Percentiles rank a stretch among this genome's conserved stretches.
Conservation (phyloP, 495 filamentous ascomycete genomes). For the Delitschia confertaspora region DNA sequence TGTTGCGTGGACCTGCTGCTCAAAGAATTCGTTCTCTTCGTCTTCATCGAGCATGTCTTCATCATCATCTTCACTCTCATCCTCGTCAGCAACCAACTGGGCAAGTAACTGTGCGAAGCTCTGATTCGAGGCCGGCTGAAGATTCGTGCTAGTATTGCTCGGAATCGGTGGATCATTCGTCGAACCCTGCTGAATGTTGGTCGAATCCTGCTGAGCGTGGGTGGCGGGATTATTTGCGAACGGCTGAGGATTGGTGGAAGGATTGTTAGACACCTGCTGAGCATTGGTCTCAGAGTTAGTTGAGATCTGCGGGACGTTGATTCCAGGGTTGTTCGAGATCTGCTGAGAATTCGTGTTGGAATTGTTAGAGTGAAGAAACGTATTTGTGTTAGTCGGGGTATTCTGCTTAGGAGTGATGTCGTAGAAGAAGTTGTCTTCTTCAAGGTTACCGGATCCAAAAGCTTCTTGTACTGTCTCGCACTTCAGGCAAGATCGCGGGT, state of each 20-base stretch:
- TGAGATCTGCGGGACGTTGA: not conserved
- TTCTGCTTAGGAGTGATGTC: conserved; percentile 7
- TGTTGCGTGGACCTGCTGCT: too few relatives aligned
- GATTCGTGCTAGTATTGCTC: conserved; percentile 1
- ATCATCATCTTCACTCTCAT: not conserved
- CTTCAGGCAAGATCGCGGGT: conserved; percentile 28
- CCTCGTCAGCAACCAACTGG: not conserved
- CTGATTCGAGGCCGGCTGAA: conserved; percentile 15
- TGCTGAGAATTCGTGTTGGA: too few relatives aligned
- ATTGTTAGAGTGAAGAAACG: conserved; percentile 1
- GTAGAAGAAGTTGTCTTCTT: conserved; percentile 1
- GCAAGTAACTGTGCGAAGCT: not conserved
- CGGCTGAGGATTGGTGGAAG: too few relatives aligned
- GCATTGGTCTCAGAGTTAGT: not conserved
- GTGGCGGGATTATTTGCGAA: too few relatives aligned
- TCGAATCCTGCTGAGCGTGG: too few relatives aligned
- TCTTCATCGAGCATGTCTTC: not conserved
- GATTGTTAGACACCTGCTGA: too few relatives aligned
- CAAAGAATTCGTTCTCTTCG: too few relatives aligned
- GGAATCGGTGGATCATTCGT: too few relatives aligned
- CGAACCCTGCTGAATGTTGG: too few relatives aligned
- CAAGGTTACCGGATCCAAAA: not conserved
- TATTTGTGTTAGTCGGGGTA: too few relatives aligned
- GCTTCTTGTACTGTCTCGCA: conserved; percentile 1
- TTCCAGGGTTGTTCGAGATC: not conserved